A percentile compares a stretch with the other conserved stretches of the same genome.
Evolutionary conservation across 805 yeast species (phyloP).

Genomic region (Candida sphagnicola): DNA sequence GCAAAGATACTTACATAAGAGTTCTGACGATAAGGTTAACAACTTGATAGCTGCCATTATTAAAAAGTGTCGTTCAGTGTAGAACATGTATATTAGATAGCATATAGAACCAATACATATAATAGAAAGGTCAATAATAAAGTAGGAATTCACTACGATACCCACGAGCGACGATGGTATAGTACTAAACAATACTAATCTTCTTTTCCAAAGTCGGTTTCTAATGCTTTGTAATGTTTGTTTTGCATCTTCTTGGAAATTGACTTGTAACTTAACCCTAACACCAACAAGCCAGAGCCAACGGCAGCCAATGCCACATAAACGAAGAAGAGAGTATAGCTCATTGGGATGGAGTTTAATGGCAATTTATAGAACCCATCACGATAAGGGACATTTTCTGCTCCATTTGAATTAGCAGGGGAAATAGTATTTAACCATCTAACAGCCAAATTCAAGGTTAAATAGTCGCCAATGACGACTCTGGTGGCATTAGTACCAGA

Average conservation of each 20-base stretch:
- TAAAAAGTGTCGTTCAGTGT: slow-evolving; percentile 27
- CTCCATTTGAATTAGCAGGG: slow-evolving; percentile 10
- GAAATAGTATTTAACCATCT: slow-evolving; percentile 47
- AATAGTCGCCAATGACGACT: slow-evolving; percentile 60
- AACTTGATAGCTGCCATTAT: slow-evolving; percentile 37
- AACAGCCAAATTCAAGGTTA: slow-evolving; percentile 54
- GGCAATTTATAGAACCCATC: slow-evolving; percentile 42
- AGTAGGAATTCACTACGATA: too few relatives aligned
- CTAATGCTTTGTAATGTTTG: slow-evolving; percentile 17
- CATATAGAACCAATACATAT: neutral
- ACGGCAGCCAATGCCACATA: slow-evolving; percentile 18
- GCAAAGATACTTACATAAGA: slow-evolving; percentile 21
- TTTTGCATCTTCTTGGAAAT: slow-evolving; percentile 14
- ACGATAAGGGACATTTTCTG: slow-evolving; percentile 23
- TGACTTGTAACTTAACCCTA: slow-evolving; percentile 21
- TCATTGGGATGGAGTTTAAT: slow-evolving; percentile 22
- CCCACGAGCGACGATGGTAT: too few relatives aligned
- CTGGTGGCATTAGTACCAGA: slow-evolving; percentile 60
- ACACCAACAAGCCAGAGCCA: slow-evolving; percentile 20
- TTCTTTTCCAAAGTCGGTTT: slow-evolving; percentile 19
- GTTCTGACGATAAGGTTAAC: slow-evolving; percentile 20
- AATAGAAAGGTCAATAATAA: neutral
- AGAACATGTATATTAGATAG: slow-evolving; percentile 1
- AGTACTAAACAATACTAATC: slow-evolving; percentile 16
- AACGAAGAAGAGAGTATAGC: slow-evolving; percentile 16